These are phyloP conservation scores for Skeletonema marinoi DNA, from an alignment of 108 stramenopile genomes.

Conservation along the genomic window DNA sequence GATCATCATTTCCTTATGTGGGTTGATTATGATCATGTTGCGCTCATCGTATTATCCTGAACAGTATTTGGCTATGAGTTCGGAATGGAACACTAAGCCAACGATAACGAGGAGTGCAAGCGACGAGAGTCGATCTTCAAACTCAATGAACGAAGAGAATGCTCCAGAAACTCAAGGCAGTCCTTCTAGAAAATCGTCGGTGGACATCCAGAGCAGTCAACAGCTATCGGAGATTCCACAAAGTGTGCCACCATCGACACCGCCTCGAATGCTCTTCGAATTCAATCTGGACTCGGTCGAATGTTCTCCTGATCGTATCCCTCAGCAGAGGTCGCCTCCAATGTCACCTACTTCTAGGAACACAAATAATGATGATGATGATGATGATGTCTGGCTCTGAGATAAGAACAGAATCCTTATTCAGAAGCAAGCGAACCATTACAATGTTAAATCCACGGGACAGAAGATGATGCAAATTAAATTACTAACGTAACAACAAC, in stretches of 20 bases:
- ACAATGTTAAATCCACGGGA: too few relatives aligned
- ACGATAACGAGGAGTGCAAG: not conserved
- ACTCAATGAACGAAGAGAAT: not conserved
- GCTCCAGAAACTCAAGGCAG: not conserved
- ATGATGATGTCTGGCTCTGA: not conserved
- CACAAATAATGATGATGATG: not conserved
- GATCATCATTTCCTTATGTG: conserved; percentile 46
- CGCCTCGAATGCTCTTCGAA: not conserved
- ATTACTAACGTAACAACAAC: not conserved
- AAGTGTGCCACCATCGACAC: not conserved
- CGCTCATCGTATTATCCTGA: conserved; percentile 36
- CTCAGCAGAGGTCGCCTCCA: not conserved
- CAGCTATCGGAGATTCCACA: not conserved
- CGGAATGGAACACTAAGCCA: conserved; percentile 18
- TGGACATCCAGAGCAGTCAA: not conserved
- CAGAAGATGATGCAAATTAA: not conserved
- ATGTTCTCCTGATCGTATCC: not conserved
- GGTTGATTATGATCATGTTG: conserved; percentile 51
- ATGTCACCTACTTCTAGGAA: not conserved
- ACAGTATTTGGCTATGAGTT: conserved; percentile 22
- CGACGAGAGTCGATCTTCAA: not conserved
- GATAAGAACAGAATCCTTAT: not conserved
- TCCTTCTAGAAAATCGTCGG: not conserved
- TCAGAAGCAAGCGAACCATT: not conserved
- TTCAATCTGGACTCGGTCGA: not conserved